Percentiles rank a stretch among this genome's conserved stretches.
Conservation (phyloP, 148 eudicot species). For the Fagopyrum tataricum region DNA sequence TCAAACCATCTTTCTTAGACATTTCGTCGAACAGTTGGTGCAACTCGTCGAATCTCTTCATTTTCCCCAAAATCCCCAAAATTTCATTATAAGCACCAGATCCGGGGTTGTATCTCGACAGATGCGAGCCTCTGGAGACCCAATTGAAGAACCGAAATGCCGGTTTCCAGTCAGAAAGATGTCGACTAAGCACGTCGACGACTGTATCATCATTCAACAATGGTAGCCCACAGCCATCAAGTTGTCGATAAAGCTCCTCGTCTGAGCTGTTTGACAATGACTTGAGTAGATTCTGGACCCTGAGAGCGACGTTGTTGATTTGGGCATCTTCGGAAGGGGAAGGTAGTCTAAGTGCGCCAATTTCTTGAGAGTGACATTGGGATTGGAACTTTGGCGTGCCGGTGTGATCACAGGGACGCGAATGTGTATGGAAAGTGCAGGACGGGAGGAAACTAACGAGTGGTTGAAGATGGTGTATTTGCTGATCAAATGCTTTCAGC, state of each 20-base stretch:
- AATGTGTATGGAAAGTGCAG: not conserved
- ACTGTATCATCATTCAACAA: slow-evolving; percentile 45
- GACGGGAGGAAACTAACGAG: not conserved
- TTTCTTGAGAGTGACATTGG: not conserved
- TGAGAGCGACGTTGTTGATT: slow-evolving; percentile 23
- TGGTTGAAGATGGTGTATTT: not conserved
- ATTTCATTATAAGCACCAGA: slow-evolving; percentile 49
- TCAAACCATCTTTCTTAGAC: slow-evolving; percentile 36
- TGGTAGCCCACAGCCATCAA: slow-evolving; percentile 23
- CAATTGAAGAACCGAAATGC: slow-evolving; percentile 65
- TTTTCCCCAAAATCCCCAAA: slow-evolving; percentile 61
- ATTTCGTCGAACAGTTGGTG: slow-evolving; percentile 64
- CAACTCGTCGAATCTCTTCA: slow-evolving; percentile 46
- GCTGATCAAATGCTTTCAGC: not conserved
- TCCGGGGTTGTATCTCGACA: slow-evolving; percentile 37
- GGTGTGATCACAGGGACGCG: not conserved
- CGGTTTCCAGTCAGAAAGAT: slow-evolving; percentile 58
- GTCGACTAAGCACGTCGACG: slow-evolving; percentile 50
- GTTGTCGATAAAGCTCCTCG: slow-evolving; percentile 32
- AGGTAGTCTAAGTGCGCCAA: not conserved
- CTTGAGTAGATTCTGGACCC: slow-evolving; percentile 41
- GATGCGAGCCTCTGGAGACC: slow-evolving; percentile 28
- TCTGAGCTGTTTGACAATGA: slow-evolving; percentile 19
- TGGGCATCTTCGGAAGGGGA: not conserved
- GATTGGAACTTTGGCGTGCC: not conserved